Base-by-base conservation (phyloP, 331 rosid species). In the Cydonia oblonga region DNA sequence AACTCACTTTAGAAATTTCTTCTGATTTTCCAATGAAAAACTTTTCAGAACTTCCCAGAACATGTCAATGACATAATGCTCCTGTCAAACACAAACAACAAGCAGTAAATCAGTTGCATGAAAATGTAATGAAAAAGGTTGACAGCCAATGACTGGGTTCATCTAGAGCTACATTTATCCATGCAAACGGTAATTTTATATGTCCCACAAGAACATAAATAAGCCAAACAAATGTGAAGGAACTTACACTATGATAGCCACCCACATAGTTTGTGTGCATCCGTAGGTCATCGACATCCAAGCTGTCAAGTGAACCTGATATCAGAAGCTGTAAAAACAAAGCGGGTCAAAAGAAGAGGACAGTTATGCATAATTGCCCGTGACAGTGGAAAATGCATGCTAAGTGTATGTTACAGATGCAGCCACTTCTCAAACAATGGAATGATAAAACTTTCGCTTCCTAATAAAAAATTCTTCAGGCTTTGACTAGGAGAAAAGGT, bases 251-350 rank as follows among this genome's bases (percentile, higher is more conserved):
- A 69, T 91, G 88, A 76, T 91, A 93, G 75, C 96, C 97, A 69
- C 98, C 96, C 2, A 88, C 90, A 54, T 91, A 93, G 72, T 90
- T 93, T 9, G 96, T 89, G 78, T 93, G 71, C 66, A 33, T 65
- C 75, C 98, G 88, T 77, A 93, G 80, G 80, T 93, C 97, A 78
- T 91, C 97, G 74, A 93, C 86, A 85, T 93, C 98, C 88, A 93
- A 84, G 91, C 97, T 88, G 72, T 92, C 96, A 59, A 91, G 96
- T 78, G 98, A 93, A 75, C 98, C 97, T 77, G 98, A 89, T 81
- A 93, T 93, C 82, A 93, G 83, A 80, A 91, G 97, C 97, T 93
- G 89, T 51, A 69, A 72, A 75, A 81, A 12, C 75, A 33, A 74
- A 35, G 66, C 23, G 58, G 65, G 83, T 75, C 78, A 81, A 82